Percentiles rank a stretch among this genome's conserved stretches.
Evolutionary conservation across 2,329 filamentous ascomycete species (phyloP).

Genomic region (Trichoderma sp.): DNA sequence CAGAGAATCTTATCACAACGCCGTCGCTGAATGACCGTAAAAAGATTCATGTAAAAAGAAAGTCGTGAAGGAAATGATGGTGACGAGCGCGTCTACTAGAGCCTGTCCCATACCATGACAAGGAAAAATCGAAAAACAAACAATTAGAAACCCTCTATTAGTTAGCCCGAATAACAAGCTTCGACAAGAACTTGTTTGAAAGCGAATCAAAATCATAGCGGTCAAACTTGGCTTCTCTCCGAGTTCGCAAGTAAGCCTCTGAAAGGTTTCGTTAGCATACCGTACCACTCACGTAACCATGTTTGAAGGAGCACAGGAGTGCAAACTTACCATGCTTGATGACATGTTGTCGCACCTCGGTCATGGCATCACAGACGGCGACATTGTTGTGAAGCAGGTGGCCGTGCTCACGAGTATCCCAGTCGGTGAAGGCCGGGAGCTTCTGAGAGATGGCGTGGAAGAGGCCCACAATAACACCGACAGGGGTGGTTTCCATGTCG

Average conservation of each 20-base stretch:
- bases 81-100: conserved; percentile 13
- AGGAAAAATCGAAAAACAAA: background rate
- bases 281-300: background rate
- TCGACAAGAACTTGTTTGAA: conserved; percentile 96
- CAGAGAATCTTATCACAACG: conserved; percentile 42
- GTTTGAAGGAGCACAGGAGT: background rate
- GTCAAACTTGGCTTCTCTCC: conserved; percentile 80
- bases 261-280: conserved; percentile 29
- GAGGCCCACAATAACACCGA: conserved; percentile 92
- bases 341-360: conserved; percentile 88
- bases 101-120: conserved; percentile 20
- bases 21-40: conserved; percentile 45
- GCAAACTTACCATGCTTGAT: conserved; percentile 79
- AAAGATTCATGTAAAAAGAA: conserved; percentile 35
- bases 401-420: conserved; percentile 89
- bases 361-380: conserved; percentile 93
- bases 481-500: conserved; percentile 94
- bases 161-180: conserved; percentile 92
- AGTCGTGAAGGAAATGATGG: conserved; percentile 25
- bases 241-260: conserved; percentile 85
- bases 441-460: conserved; percentile 99
- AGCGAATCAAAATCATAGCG: conserved; percentile 90
- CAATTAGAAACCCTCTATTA: background rate
- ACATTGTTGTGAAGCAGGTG: conserved; percentile 86
- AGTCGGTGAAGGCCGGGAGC: conserved; percentile 86